Evolutionary conservation across 495 filamentous ascomycete species (phyloP).

Genomic region (Penicillium subrubescens): DNA sequence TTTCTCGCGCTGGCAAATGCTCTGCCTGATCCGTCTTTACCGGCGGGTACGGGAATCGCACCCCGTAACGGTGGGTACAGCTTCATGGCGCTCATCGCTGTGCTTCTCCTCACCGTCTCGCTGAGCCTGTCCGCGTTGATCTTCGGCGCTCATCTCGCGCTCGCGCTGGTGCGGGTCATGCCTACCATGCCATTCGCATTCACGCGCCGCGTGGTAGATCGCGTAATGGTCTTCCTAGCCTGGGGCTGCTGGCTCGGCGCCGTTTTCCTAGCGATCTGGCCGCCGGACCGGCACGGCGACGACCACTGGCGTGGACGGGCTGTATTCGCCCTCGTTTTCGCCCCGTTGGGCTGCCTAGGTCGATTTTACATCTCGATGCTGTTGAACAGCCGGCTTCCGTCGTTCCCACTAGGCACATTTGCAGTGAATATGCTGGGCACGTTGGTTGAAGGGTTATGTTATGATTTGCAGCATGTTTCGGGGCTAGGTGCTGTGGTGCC

Average conservation of each 20-base stretch:
- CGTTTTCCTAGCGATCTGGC: conserved; percentile 71
- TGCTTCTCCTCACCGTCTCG: conserved; percentile 67
- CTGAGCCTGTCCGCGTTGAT: conserved; percentile 58
- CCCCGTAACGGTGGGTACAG: conserved; percentile 76
- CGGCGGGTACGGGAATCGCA: conserved; percentile 18
- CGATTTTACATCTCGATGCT: conserved; percentile 68
- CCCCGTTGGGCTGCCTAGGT: conserved; percentile 75
- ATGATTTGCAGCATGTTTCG: conserved; percentile 66
- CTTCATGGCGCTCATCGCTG: conserved; percentile 75
- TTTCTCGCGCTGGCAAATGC: conserved; percentile 86
- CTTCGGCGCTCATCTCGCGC: conserved; percentile 69
- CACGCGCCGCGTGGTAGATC: conserved; percentile 64
- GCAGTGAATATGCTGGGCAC: conserved; percentile 80
- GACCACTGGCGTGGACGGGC: conserved; percentile 70
- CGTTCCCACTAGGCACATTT: conserved; percentile 91
- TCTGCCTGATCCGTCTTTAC: conserved; percentile 52
- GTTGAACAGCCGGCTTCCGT: conserved; percentile 64
- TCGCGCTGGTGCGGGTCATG: conserved; percentile 49
- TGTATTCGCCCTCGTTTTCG: conserved; percentile 80
- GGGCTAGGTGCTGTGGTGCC: conserved; percentile 26
- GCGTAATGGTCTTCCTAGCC: conserved; percentile 59
- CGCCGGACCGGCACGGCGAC: conserved; percentile 58
- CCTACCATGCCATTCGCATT: conserved; percentile 61
- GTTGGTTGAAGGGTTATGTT: conserved; percentile 63
- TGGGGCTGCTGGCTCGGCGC: conserved; percentile 80